A percentile compares a stretch with the other conserved stretches of the same genome.
Conservation (phyloP, 2,329 filamentous ascomycete genomes). For the Xylariaceae sp. region DNA sequence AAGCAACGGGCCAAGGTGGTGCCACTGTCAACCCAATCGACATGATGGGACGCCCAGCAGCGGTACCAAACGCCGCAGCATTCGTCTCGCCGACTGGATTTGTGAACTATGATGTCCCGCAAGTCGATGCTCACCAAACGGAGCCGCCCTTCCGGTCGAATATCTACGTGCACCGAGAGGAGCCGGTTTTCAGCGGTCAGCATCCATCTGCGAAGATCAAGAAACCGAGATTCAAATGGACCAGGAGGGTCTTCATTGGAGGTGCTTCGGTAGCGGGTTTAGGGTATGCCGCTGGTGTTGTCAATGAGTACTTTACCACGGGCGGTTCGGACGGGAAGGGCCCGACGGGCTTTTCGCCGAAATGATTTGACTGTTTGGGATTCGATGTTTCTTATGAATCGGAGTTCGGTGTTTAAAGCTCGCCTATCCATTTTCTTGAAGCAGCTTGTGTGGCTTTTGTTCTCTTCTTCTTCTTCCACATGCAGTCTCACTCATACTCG, state of each 20-base stretch:
- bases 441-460: background rate
- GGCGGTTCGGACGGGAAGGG: slow-evolving; percentile 41
- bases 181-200: slow-evolving; percentile 43
- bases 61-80: slow-evolving; percentile 45
- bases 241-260: slow-evolving; percentile 47
- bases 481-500: too few species aligned
- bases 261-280: slow-evolving; percentile 51
- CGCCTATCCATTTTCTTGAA: background rate
- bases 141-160: slow-evolving; percentile 38
- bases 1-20: slow-evolving; percentile 9
- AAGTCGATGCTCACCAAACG: slow-evolving; percentile 27
- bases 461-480: background rate
- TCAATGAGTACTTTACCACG: slow-evolving; percentile 53
- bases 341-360: slow-evolving; percentile 30
- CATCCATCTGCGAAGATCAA: slow-evolving; percentile 25
- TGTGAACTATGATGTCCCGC: slow-evolving; percentile 52
- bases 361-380: background rate
- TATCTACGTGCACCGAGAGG: slow-evolving; percentile 42
- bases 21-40: slow-evolving; percentile 53
- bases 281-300: slow-evolving; percentile 53
- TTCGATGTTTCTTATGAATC: background rate
- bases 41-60: slow-evolving; percentile 42
- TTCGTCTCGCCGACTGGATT: slow-evolving; percentile 63
- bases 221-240: slow-evolving; percentile 38
- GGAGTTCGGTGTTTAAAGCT: slow-evolving; percentile 12